Evolutionary conservation across 345 rosid species (phyloP).

Genomic region (Ceriops decandra): DNA sequence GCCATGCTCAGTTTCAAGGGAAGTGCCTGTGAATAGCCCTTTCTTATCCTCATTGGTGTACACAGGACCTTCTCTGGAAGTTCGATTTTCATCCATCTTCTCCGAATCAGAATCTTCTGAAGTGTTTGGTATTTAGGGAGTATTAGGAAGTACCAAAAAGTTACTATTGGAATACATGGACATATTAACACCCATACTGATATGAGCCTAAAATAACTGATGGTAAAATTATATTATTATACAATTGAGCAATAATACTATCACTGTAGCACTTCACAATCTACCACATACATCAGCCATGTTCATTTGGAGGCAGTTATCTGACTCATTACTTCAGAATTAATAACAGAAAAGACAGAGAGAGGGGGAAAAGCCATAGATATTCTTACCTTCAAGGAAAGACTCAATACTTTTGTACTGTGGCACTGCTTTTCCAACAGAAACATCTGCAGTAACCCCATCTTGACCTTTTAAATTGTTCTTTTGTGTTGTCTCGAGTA

Average conservation of each 20-base stretch:
- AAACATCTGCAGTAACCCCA: conserved; percentile 24
- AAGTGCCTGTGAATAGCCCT: conserved; percentile 10
- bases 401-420: conserved; percentile 45
- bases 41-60: conserved; percentile 2
- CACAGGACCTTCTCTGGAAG: conserved; percentile 21
- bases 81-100: conserved; percentile 13
- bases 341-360: background rate
- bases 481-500: conserved; percentile 48
- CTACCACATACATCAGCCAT: background rate
- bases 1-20: conserved; percentile 4
- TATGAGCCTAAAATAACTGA: no score
- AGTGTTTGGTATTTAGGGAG: background rate
- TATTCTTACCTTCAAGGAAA: conserved; percentile 58
- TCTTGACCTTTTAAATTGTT: conserved; percentile 29
- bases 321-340: background rate
- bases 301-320: background rate
- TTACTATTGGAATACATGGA: background rate
- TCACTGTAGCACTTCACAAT: background rate
- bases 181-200: background rate
- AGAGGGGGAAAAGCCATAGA: background rate
- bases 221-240: no score
- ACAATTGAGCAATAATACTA: background rate
- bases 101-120: conserved; percentile 25
- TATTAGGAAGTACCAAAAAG: background rate
- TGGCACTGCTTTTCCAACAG: conserved; percentile 27